Percentiles rank a stretch among this genome's conserved stretches.
Conservation (phyloP, 2,329 filamentous ascomycete genomes). For the Pseudocercospora musae region DNA sequence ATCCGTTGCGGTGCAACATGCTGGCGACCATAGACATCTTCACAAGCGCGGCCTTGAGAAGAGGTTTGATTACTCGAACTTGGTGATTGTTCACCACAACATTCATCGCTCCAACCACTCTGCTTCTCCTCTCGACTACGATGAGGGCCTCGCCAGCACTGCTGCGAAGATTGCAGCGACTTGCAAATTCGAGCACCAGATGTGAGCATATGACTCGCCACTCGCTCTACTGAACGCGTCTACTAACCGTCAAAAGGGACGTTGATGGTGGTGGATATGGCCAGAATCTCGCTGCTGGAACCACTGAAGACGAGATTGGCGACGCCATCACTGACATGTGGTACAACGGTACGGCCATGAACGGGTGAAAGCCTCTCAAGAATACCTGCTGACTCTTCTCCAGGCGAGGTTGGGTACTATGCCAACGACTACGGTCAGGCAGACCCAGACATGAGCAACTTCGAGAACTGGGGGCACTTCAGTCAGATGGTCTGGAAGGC, state of each 20-base stretch:
- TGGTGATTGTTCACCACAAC: constrained; percentile 14
- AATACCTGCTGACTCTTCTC: not conserved
- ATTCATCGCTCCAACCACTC: constrained; percentile 18
- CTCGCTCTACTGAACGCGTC: not conserved
- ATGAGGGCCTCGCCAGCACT: constrained; percentile 57
- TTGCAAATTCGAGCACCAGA: constrained; percentile 72
- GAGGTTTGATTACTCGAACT: constrained; percentile 8
- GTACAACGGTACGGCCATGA: constrained; percentile 73
- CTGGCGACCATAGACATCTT: not conserved
- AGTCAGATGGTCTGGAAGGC: constrained; percentile 68
- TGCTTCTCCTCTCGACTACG: constrained; percentile 58
- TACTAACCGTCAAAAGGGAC: constrained; percentile 37
- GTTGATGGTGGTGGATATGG: constrained; percentile 67
- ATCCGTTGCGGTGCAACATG: not conserved
- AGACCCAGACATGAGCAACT: constrained; percentile 58
- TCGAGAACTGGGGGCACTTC: constrained; percentile 68
- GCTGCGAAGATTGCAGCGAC: constrained; percentile 60
- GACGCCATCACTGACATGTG: constrained; percentile 72
- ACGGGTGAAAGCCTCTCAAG: too few relatives aligned
- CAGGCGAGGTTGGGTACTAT: constrained; percentile 60
- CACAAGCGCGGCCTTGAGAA: constrained; percentile 1
- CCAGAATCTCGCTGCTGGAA: constrained; percentile 82
- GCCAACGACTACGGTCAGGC: constrained; percentile 33
- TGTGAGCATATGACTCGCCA: constrained; percentile 52
- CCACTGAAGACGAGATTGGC: constrained; percentile 54